Conservation (phyloP, 805 yeast species). For the Pichia cephalocereana region DNA sequence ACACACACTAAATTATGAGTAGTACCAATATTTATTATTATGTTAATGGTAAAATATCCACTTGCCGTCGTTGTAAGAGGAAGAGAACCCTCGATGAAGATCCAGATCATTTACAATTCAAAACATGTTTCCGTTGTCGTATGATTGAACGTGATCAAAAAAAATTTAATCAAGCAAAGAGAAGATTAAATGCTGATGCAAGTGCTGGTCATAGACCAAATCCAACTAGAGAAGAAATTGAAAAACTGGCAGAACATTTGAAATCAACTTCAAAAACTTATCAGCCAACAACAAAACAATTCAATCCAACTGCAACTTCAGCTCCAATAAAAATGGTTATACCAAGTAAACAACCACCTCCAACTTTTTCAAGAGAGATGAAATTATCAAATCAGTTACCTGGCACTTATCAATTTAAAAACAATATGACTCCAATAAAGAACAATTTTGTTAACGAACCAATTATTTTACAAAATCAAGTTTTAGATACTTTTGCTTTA, state of each 20-base stretch:
- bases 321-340: constrained; percentile 6
- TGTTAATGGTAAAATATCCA: constrained; percentile 27
- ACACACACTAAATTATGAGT: background rate
- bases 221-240: constrained; percentile 13
- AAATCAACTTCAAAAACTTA: constrained; percentile 8
- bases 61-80: constrained; percentile 50
- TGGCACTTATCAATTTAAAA: constrained; percentile 6
- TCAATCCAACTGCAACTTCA: constrained; percentile 12
- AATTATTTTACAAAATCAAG: constrained; percentile 1
- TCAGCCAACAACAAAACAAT: constrained; percentile 6
- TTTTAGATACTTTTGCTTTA: constrained; percentile 10
- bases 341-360: background rate
- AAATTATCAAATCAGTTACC: background rate
- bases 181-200: constrained; percentile 14
- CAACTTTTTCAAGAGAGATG: background rate
- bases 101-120: constrained; percentile 46
- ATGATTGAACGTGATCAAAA: constrained; percentile 40
- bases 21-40: constrained; percentile 13
- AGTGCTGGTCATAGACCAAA: constrained; percentile 11
- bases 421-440: constrained; percentile 1
- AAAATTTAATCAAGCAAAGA: constrained; percentile 21
- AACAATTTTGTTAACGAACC: constrained; percentile 1
- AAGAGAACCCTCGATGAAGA: constrained; percentile 48
- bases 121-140: constrained; percentile 51
- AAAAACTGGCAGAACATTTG: constrained; percentile 12